phyloP scores from a whole-genome alignment of 352 stramenopile species.

The Phytophthora tentaculata region DNA sequence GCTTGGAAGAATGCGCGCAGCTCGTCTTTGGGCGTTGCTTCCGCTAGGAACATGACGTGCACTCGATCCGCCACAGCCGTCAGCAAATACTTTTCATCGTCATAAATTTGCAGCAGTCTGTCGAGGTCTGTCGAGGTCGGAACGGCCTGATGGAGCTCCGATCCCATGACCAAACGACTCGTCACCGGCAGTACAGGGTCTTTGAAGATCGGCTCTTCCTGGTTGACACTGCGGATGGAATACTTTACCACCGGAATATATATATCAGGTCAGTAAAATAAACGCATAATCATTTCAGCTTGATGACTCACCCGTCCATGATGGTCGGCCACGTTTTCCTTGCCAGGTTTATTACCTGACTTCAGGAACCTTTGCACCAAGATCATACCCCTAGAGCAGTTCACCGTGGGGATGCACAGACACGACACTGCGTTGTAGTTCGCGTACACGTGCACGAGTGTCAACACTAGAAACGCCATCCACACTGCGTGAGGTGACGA shows the following conservation, averaged over 20 bases:
- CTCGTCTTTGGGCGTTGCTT: slow-evolving; percentile 62
- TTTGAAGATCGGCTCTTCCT: slow-evolving; percentile 57
- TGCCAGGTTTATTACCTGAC: slow-evolving; percentile 18
- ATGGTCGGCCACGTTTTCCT: slow-evolving; percentile 39
- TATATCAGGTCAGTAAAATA: slow-evolving; percentile 5
- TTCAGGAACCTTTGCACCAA: slow-evolving; percentile 61
- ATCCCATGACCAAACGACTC: slow-evolving; percentile 60
- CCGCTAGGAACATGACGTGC: slow-evolving; percentile 61
- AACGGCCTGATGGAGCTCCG: slow-evolving; percentile 52
- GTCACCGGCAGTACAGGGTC: slow-evolving; percentile 58
- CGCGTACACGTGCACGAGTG: slow-evolving; percentile 92
- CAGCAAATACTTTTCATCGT: slow-evolving; percentile 66
- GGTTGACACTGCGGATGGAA: slow-evolving; percentile 68
- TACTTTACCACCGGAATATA: slow-evolving; percentile 37
- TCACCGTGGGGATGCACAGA: slow-evolving; percentile 91
- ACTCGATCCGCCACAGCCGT: slow-evolving; percentile 40
- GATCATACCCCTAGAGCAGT: slow-evolving; percentile 66
- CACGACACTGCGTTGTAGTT: slow-evolving; percentile 94
- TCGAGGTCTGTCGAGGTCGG: slow-evolving; percentile 50
- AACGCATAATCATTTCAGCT: slow-evolving; percentile 22
- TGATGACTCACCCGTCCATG: slow-evolving; percentile 32
- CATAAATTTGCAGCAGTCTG: slow-evolving; percentile 56
- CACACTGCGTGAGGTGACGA: slow-evolving; percentile 74
- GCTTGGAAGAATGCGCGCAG: slow-evolving; percentile 80
- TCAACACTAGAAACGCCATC: slow-evolving; percentile 93